Base-by-base conservation (phyloP, 345 rosid species). In the Lepidium aucheri region DNA sequence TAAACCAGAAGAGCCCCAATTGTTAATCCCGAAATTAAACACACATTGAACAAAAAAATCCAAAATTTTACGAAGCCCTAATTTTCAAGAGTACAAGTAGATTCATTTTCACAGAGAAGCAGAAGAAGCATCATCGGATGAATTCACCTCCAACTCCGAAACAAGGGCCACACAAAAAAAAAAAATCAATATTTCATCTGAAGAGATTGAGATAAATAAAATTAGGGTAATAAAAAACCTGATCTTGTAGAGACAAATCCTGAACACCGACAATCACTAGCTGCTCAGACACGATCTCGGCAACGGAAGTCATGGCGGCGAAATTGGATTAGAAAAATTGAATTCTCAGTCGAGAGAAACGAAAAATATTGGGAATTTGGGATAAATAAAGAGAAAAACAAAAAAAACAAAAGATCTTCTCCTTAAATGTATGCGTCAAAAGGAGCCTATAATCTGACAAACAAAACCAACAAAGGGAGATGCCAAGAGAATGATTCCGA, bases 301-400 rank as follows among this genome's bases (percentile, higher is more conserved):
- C 26, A 13, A 47, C 51, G 36, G 83, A 79, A 79, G 65, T 56
- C 83, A 79, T 79, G 56, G 67, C 12, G 24, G 68, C 40, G 26
- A 42, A 43, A 9, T 22, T 16, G 8, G 7, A 26, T 14, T 14
- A n/a, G 26, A 66, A 5, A 70, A 57, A 32, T 59, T 50, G 78
- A 64, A 56, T 20, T 69, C 4, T 18, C 52, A 20, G 39, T 7
- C 9, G 13, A 35, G n/a, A 16, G 5, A 20, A 53, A 59, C 50
- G 36, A 61, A 15, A 58, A 15, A 58, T 22, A 22, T 17, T 34
- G 33, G 10, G 57, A 51, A 14, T 33, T 39, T 28, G 32, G 1
- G 7, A 28, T 28, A 28, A 28, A 28, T 28, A 28, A 5, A 28
- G 7, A 28, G 32, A 28, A 6, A 16, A n/a, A n/a, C n/a, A n/a